Conservation (phyloP, 441 rosid species). For the Erysimum cheiri region DNA sequence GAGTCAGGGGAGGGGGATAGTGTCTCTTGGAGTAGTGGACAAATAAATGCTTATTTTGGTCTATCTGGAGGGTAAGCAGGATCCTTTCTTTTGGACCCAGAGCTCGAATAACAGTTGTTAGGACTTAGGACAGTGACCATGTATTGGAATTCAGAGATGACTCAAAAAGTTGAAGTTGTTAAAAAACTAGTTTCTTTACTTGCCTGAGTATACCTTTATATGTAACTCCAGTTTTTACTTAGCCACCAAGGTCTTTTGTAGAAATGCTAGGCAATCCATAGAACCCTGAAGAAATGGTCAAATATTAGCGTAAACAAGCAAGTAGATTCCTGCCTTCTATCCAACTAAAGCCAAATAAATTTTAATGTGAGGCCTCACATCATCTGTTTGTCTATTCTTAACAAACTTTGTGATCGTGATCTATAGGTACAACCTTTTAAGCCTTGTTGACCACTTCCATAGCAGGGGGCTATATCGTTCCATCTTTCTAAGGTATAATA, state of each 20-base stretch:
- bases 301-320: slow-evolving; percentile 8
- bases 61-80: slow-evolving; percentile 85
- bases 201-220: background rate
- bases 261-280: slow-evolving; percentile 3
- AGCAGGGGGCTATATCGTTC: slow-evolving; percentile 85
- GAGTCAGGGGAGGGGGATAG: slow-evolving; percentile 79
- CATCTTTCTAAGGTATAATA: slow-evolving; percentile 64
- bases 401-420: slow-evolving; percentile 27
- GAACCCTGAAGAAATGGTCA: slow-evolving; percentile 2
- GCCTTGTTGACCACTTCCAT: slow-evolving; percentile 86
- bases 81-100: slow-evolving; percentile 20
- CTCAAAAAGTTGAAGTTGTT: no score
- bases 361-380: background rate
- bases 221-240: background rate
- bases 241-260: background rate
- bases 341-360: background rate
- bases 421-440: slow-evolving; percentile 84
- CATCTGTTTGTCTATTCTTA: slow-evolving; percentile 6
- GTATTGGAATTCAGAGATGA: slow-evolving; percentile 10
- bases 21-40: slow-evolving; percentile 82
- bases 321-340: slow-evolving; percentile 26
- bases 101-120: background rate
- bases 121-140: background rate
- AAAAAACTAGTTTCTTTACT: background rate
- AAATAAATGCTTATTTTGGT: slow-evolving; percentile 85